phyloP scores from a whole-genome alignment of 2,329 filamentous ascomycete genomes.

The Lecanicillium sp. region DNA sequence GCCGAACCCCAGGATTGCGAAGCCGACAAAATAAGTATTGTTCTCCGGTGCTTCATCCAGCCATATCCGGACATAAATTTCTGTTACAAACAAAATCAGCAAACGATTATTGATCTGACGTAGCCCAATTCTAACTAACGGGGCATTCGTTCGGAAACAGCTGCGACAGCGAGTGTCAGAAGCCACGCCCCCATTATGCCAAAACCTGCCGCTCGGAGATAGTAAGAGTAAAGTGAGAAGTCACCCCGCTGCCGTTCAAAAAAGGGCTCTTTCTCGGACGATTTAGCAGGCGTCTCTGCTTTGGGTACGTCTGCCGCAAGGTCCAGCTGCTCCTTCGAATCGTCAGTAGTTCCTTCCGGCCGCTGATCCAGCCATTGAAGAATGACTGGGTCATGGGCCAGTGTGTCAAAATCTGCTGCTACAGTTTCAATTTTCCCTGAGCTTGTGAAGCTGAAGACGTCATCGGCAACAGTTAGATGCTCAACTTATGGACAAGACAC shows the following conservation, averaged over 20 bases:
- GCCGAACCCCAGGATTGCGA: not conserved
- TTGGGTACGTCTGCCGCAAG: not conserved
- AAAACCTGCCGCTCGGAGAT: not conserved
- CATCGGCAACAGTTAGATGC: conserved; percentile 4
- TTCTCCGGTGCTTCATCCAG: conserved; percentile 8
- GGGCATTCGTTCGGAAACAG: not conserved
- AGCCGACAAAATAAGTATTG: conserved; percentile 3
- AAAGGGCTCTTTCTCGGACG: not conserved
- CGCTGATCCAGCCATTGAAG: not conserved
- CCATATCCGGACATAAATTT: conserved; percentile 3
- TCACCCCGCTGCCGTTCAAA: not conserved
- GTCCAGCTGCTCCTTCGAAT: not conserved
- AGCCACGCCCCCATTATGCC: not conserved
- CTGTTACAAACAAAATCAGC: not conserved
- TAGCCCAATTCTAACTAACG: not conserved
- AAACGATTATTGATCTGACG: not conserved
- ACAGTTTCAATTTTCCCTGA: not conserved
- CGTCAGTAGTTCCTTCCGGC: not conserved
- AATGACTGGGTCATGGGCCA: not conserved
- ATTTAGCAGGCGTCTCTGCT: not conserved
- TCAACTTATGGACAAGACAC: not conserved
- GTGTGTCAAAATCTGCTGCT: not conserved
- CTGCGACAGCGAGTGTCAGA: not conserved
- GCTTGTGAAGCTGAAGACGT: not conserved
- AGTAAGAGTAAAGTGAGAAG: conserved; percentile 3